phyloP scores from a whole-genome alignment of 495 filamentous ascomycete species.

The Friedmanniomyces simplex region DNA sequence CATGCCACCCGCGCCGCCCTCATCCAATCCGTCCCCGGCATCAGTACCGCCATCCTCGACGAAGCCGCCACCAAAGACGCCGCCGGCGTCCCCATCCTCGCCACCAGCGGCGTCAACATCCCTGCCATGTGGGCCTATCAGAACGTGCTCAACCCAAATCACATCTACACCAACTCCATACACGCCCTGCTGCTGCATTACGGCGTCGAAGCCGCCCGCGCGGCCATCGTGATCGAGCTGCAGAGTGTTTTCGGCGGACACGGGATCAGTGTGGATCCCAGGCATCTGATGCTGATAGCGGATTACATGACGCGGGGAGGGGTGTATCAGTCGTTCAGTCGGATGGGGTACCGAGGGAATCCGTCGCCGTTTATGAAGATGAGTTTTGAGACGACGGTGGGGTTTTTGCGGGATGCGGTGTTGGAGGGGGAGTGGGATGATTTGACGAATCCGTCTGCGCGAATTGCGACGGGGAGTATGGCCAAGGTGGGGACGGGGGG shows the following conservation, averaged over 20 bases:
- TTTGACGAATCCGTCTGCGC: slow-evolving; percentile 70
- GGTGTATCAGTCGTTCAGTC: slow-evolving; percentile 79
- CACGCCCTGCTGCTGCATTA: slow-evolving; percentile 71
- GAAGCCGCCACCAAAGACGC: slow-evolving; percentile 51
- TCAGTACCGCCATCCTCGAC: slow-evolving; percentile 52
- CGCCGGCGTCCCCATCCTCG: slow-evolving; percentile 45
- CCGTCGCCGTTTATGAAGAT: slow-evolving; percentile 91
- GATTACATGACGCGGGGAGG: slow-evolving; percentile 93
- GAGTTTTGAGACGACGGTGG: slow-evolving; percentile 95
- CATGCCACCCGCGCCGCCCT: slow-evolving; percentile 60
- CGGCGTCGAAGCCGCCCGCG: slow-evolving; percentile 86
- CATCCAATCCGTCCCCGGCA: slow-evolving; percentile 73
- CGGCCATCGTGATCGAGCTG: slow-evolving; percentile 78
- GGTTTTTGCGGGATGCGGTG: slow-evolving; percentile 84
- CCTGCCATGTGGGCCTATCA: slow-evolving; percentile 64
- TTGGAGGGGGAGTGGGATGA: slow-evolving; percentile 83
- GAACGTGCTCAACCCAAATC: slow-evolving; percentile 77
- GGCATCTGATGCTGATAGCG: slow-evolving; percentile 90
- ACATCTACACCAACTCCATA: slow-evolving; percentile 86
- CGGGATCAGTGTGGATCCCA: slow-evolving; percentile 84
- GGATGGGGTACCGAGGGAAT: slow-evolving; percentile 71
- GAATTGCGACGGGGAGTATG: slow-evolving; percentile 77
- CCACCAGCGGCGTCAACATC: slow-evolving; percentile 82
- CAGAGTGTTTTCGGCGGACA: slow-evolving; percentile 78
- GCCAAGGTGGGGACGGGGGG: slow-evolving; percentile 78